A percentile compares a stretch with the other conserved stretches of the same genome.
Evolutionary conservation across 345 rosid genomes (phyloP).

Genomic region (Eucalyptus tenuipes): DNA sequence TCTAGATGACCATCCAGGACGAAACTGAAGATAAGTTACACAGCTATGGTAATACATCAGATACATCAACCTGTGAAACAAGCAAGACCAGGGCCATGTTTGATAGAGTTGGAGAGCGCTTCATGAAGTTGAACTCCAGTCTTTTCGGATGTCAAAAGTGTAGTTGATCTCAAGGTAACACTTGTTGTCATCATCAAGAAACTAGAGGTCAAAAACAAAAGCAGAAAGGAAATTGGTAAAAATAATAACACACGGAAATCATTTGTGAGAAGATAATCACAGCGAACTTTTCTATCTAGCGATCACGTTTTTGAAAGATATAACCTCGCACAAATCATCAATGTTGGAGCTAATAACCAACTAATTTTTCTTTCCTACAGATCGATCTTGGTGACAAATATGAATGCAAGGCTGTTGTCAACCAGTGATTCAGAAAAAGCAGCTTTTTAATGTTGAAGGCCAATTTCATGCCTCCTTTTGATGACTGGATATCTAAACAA

Average conservation of each 20-base stretch:
- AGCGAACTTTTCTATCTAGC: neutral
- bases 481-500: neutral
- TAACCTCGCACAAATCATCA: neutral
- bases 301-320: neutral
- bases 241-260: neutral
- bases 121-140: conserved; percentile 18
- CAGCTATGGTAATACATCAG: neutral
- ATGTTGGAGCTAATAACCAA: neutral
- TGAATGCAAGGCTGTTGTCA: neutral
- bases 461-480: neutral
- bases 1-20: neutral
- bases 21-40: neutral
- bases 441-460: neutral
- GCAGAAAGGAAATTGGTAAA: neutral
- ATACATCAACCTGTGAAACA: neutral
- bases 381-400: neutral
- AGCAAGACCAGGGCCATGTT: neutral
- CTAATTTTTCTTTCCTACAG: neutral
- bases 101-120: neutral
- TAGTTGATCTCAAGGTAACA: conserved; percentile 86
- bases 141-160: conserved; percentile 80
- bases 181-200: conserved; percentile 76
- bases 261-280: neutral
- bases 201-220: conserved; percentile 18
- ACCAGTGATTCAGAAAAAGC: neutral